Evolutionary conservation across 495 filamentous ascomycete species (phyloP).

Genomic region (Daldinia decipiens): DNA sequence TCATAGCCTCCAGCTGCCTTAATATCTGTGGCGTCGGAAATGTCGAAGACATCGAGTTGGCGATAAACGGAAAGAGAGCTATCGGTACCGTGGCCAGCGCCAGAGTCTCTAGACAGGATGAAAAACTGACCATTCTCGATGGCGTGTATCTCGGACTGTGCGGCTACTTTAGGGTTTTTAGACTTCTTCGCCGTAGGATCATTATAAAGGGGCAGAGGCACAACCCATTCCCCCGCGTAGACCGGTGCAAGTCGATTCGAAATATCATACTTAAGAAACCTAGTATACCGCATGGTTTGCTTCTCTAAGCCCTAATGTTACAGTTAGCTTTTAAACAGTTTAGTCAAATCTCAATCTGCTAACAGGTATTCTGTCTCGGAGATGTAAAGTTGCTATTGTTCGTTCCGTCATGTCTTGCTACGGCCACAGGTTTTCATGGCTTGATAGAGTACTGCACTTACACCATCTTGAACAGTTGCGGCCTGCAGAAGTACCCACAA

Average conservation of each 20-base stretch:
- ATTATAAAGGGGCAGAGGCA: conserved; percentile 69
- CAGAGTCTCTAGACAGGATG: conserved; percentile 73
- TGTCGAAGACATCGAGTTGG: conserved; percentile 78
- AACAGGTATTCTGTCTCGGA: background rate
- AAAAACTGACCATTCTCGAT: conserved; percentile 73
- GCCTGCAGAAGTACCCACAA: conserved; percentile 77
- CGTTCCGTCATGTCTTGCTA: background rate
- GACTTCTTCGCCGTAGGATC: conserved; percentile 51
- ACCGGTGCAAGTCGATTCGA: conserved; percentile 41
- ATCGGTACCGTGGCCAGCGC: conserved; percentile 66
- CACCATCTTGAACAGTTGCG: conserved; percentile 73
- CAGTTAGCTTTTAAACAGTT: conserved; percentile 8
- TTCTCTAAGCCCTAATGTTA: conserved; percentile 52
- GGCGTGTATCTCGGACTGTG: conserved; percentile 76
- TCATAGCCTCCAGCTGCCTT: conserved; percentile 65
- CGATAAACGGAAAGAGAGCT: conserved; percentile 70
- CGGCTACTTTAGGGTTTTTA: conserved; percentile 63
- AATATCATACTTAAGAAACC: conserved; percentile 73
- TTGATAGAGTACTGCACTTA: conserved; percentile 40
- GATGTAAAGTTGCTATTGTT: background rate
- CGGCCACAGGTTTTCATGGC: background rate
- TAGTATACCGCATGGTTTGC: conserved; percentile 62
- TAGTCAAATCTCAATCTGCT: background rate
- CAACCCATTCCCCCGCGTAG: conserved; percentile 73
- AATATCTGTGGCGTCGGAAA: conserved; percentile 72